Percentiles rank a stretch among this genome's conserved stretches.
Conservation (phyloP, 139 green algal species). For the Chlamydomonas schloesseri region DNA sequence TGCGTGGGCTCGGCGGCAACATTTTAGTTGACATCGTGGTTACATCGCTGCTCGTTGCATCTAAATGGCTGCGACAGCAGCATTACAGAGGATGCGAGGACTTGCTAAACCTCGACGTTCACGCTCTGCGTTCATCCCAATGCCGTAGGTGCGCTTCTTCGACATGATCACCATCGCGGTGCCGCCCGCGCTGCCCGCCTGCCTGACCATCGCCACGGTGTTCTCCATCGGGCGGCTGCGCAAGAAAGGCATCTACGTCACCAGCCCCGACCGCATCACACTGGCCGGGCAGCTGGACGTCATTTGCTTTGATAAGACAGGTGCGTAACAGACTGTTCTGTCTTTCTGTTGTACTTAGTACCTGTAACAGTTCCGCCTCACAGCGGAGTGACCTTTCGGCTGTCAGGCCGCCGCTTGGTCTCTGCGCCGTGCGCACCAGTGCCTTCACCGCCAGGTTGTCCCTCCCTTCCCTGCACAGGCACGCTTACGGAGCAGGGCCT, state of each 20-base stretch:
- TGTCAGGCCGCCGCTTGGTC: too few species aligned
- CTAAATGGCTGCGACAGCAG: too few species aligned
- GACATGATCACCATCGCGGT: constrained; percentile 86
- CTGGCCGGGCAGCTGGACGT: constrained; percentile 76
- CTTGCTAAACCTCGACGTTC: too few species aligned
- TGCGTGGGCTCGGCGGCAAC: neutral
- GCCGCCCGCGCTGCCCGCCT: constrained; percentile 81
- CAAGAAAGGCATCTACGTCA: constrained; percentile 71
- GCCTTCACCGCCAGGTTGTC: too few species aligned
- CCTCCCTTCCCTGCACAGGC: too few species aligned
- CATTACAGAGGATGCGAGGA: too few species aligned
- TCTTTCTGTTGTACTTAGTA: too few species aligned
- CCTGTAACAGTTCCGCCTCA: too few species aligned
- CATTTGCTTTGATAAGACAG: constrained; percentile 84
- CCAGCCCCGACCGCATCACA: constrained; percentile 66
- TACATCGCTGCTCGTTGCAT: neutral
- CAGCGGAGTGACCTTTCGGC: too few species aligned
- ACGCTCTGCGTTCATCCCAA: neutral
- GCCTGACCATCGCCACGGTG: constrained; percentile 75
- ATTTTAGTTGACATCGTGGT: neutral
- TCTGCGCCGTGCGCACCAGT: too few species aligned
- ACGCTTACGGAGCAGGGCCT: constrained; percentile 78
- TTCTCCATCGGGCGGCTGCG: constrained; percentile 71
- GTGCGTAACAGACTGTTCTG: constrained; percentile 18
- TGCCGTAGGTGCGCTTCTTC: constrained; percentile 63